A percentile compares a stretch with the other conserved stretches of the same genome.
These are phyloP conservation scores for Ceriops zippeliana DNA, from an alignment of 345 rosid species.

Conservation along the genomic window DNA sequence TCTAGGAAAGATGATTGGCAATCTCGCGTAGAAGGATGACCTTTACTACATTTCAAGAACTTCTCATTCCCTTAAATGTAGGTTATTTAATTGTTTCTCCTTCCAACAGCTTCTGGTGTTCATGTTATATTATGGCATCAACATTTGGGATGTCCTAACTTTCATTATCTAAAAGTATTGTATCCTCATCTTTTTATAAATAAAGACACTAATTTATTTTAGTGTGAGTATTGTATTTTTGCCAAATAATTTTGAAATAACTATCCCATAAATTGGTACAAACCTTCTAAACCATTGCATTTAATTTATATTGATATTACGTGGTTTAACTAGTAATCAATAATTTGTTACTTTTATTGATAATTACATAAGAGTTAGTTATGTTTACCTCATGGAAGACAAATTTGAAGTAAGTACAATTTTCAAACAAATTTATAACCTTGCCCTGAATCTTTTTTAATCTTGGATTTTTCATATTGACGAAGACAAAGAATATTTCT, in stretches of 20 bases:
- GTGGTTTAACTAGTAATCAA: not conserved
- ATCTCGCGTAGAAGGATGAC: too few species aligned
- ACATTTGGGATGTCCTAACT: not conserved
- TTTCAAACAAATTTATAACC: too few species aligned
- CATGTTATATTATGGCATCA: too few species aligned
- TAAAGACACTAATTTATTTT: not conserved
- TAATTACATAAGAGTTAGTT: not conserved
- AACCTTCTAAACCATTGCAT: not conserved
- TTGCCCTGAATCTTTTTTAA: too few species aligned
- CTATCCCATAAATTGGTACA: not conserved
- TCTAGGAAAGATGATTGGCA: too few species aligned
- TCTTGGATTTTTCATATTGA: too few species aligned
- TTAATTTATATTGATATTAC: not conserved
- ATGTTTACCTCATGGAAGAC: not conserved
- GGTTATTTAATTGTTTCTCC: too few species aligned
- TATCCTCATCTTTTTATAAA: not conserved
- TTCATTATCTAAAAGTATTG: not conserved
- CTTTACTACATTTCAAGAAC: too few species aligned
- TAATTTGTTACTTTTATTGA: not conserved
- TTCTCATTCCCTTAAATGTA: too few species aligned
- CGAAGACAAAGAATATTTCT: too few species aligned
- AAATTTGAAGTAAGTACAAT: not conserved
- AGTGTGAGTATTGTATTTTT: not conserved
- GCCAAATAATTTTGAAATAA: not conserved
- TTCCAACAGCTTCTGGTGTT: accelerated